Evolutionary conservation across 768 basidiomycete species (phyloP).

Genomic region (Pisolithus albus): DNA sequence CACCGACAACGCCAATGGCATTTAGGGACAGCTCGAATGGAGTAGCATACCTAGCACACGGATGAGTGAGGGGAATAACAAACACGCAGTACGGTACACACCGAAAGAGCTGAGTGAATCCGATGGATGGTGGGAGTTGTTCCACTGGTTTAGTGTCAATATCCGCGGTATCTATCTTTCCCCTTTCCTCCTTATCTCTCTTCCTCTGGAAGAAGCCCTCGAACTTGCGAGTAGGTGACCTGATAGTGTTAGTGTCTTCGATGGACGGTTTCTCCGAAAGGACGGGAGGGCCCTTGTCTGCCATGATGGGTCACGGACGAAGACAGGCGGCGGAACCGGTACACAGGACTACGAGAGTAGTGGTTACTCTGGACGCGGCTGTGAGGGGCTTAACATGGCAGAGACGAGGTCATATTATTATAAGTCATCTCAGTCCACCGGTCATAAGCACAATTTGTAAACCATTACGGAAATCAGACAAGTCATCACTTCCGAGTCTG

Average conservation of each 20-base stretch:
- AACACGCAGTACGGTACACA: conserved; percentile 13
- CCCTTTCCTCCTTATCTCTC: conserved; percentile 29
- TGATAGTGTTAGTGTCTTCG: neutral
- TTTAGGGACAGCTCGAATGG: conserved; percentile 60
- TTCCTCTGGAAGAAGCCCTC: conserved; percentile 8
- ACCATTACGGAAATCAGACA: neutral
- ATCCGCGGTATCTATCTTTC: conserved; percentile 3
- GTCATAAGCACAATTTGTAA: neutral
- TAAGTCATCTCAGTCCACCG: neutral
- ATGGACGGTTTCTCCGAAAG: conserved; percentile 39
- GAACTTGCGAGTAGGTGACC: neutral
- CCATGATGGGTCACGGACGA: conserved; percentile 26
- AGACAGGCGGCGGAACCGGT: neutral
- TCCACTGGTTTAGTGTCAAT: neutral
- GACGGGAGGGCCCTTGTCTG: conserved; percentile 36
- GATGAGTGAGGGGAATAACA: neutral
- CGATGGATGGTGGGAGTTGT: conserved; percentile 26
- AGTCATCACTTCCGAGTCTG: too few relatives aligned
- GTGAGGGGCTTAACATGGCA: neutral
- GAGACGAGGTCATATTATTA: neutral
- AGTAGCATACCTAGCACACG: conserved; percentile 58
- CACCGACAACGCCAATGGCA: conserved; percentile 62
- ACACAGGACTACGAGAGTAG: neutral
- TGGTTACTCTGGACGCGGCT: neutral
- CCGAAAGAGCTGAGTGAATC: conserved; percentile 44